phyloP scores from a whole-genome alignment of 345 rosid species.

The Zanthoxylum bungeanum region DNA sequence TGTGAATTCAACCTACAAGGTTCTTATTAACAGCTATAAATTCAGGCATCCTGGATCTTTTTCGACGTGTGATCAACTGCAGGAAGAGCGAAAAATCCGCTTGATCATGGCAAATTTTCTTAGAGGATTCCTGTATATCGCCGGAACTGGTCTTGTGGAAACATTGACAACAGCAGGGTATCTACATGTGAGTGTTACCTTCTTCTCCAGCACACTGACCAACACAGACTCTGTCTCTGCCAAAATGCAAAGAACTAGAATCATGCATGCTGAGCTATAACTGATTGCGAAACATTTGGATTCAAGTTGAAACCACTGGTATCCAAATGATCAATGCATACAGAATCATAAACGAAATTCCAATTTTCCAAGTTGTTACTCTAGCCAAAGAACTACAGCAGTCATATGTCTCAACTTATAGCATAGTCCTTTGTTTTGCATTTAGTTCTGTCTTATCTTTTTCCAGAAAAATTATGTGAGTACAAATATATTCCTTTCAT shows the following conservation, averaged over 20 bases:
- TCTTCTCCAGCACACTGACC: constrained; percentile 68
- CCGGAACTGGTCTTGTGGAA: constrained; percentile 29
- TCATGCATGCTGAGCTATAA: background rate
- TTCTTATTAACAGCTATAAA: background rate
- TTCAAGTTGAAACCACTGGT: no score
- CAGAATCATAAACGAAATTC: background rate
- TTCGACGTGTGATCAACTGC: constrained; percentile 11
- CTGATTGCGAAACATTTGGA: background rate
- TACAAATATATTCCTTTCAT: background rate
- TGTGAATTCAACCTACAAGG: background rate
- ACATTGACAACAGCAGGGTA: constrained; percentile 39
- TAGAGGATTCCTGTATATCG: constrained; percentile 32
- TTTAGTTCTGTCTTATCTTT: background rate
- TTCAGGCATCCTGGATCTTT: background rate
- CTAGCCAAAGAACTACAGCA: background rate
- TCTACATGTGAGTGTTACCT: constrained; percentile 65
- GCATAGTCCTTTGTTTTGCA: background rate
- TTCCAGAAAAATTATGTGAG: background rate
- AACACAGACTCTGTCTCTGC: constrained; percentile 75
- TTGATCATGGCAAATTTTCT: constrained; percentile 55
- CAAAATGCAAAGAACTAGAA: background rate
- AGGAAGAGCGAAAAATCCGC: constrained; percentile 39
- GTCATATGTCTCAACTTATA: background rate
- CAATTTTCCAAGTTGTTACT: background rate
- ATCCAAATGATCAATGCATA: no score